Percentiles rank a stretch among this genome's conserved stretches.
phyloP scores from a whole-genome alignment of 192 early-diverging fungal species.

The Phlyctochytrium planicorne region DNA sequence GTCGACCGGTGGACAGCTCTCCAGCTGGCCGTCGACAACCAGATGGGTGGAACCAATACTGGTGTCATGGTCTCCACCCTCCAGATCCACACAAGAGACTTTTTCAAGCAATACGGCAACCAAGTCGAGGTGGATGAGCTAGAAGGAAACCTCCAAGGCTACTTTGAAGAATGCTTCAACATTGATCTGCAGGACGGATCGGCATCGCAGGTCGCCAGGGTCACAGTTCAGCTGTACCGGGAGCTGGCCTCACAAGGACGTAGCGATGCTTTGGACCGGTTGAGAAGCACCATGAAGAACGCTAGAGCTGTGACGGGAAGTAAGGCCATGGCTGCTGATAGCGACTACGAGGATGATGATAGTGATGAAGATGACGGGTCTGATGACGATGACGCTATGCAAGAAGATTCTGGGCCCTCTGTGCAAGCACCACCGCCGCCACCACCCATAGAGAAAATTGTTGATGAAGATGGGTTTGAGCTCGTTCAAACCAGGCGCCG shows the following conservation, averaged over 20 bases:
- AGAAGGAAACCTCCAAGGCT: conserved; percentile 44
- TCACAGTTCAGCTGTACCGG: conserved; percentile 77
- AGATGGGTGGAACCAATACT: conserved; percentile 35
- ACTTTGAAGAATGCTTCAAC: conserved; percentile 50
- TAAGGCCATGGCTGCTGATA: conserved; percentile 73
- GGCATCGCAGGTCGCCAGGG: conserved; percentile 73
- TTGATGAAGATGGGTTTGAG: conserved; percentile 58
- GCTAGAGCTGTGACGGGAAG: conserved; percentile 76
- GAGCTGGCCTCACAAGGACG: conserved; percentile 52
- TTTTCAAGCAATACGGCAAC: conserved; percentile 38
- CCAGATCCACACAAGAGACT: conserved; percentile 30
- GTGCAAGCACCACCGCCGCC: not conserved
- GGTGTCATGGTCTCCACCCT: conserved; percentile 23
- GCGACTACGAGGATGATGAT: conserved; percentile 68
- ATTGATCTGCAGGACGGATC: conserved; percentile 73
- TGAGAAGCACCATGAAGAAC: conserved; percentile 51
- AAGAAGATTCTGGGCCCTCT: not conserved
- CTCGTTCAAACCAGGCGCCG: conserved; percentile 36
- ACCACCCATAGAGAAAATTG: conserved; percentile 30
- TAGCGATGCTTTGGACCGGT: conserved; percentile 14
- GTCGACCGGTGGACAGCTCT: conserved; percentile 52
- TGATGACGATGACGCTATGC: conserved; percentile 3
- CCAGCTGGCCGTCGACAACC: conserved; percentile 48
- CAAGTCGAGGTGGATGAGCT: conserved; percentile 43
- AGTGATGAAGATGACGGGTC: conserved; percentile 57